Conservation (phyloP, 2,329 filamentous ascomycete species). For the Fusarium irregulare region DNA sequence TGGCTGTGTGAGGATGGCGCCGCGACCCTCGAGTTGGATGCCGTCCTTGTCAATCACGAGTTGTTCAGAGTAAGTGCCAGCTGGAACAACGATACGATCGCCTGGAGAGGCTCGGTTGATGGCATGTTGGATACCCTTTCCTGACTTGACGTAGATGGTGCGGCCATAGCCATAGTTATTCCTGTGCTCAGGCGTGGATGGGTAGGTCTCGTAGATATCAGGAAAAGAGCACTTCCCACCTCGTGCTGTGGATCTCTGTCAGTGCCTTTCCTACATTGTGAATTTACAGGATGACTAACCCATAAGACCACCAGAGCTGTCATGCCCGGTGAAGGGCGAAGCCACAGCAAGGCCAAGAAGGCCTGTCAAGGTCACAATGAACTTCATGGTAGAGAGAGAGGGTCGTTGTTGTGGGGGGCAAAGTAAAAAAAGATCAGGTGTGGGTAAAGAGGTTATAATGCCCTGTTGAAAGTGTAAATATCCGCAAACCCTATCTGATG, state of each 20-base stretch:
- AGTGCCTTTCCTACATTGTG: not conserved
- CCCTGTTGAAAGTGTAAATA: too few species aligned
- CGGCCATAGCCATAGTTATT: conserved; percentile 7
- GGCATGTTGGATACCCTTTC: conserved; percentile 49
- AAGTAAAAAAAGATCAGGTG: too few species aligned
- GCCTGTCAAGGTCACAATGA: conserved; percentile 6
- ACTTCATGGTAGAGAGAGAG: conserved; percentile 17
- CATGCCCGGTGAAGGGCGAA: conserved; percentile 22
- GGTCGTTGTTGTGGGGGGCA: not conserved
- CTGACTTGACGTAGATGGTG: conserved; percentile 31
- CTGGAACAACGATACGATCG: conserved; percentile 49
- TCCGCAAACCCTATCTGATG: too few species aligned
- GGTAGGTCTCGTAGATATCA: not conserved
- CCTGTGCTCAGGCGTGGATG: not conserved
- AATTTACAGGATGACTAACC: not conserved
- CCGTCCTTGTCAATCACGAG: conserved; percentile 50
- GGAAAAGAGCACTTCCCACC: conserved; percentile 14
- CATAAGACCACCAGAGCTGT: conserved; percentile 3
- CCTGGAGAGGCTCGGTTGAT: conserved; percentile 46
- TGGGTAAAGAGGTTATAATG: too few species aligned
- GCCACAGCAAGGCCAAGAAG: conserved; percentile 19
- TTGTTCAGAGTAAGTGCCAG: conserved; percentile 51
- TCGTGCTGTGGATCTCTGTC: conserved; percentile 12
- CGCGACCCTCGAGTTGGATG: conserved; percentile 49
- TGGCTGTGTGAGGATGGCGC: conserved; percentile 41